Base-by-base conservation (phyloP, 1,139 yeast species). In the Scheffersomyces parashehatae region DNA sequence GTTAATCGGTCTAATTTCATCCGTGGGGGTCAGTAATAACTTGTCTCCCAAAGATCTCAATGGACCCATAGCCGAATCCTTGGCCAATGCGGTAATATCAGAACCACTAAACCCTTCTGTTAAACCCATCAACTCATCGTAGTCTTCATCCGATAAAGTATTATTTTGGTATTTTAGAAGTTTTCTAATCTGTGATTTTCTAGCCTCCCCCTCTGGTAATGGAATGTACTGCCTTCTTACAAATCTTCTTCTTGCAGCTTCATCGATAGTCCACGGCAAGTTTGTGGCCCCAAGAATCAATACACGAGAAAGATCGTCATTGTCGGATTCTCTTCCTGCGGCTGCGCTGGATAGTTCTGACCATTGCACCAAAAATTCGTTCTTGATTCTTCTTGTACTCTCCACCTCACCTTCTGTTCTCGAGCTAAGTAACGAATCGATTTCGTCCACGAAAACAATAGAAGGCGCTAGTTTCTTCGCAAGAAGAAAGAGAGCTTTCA, bases 1-100 rank as follows among this genome's bases (percentile, higher is more conserved):
- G 34, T 77, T 77, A 49, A 95, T 82, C 0, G 97, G 86, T 45
- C 99, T 70, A 46, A 95, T 91, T 51, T 84, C 85, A 42, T 88
- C 96, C 16, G 93, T 85, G 5, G 93, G 88, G 0, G 97, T 91
- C 52, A 83, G 79, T 48, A 95, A 71, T 47, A 95, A 74, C 44
- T 88, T 83, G 50, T 93, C 98, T 3, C 99, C 99, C 29, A 93
- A 73, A 29, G 91, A 85, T 52, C 99, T 74, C 43, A 95, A 69
- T 1, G 99, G 99, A 0, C 98, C 97, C 97, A 93, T 91, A 1
- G 99, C 99, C 2, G 97, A 95, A 64, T 93, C 99, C 63, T 93
- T 93, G 2, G 98, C 97, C 52, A 93, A 70, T 0, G 98, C 96
- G 1, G 98, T 93, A 43, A 93, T 81, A 65, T 93, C 99, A 53